phyloP scores from a whole-genome alignment of 139 green algal species.

The Zygnema cylindricum region DNA sequence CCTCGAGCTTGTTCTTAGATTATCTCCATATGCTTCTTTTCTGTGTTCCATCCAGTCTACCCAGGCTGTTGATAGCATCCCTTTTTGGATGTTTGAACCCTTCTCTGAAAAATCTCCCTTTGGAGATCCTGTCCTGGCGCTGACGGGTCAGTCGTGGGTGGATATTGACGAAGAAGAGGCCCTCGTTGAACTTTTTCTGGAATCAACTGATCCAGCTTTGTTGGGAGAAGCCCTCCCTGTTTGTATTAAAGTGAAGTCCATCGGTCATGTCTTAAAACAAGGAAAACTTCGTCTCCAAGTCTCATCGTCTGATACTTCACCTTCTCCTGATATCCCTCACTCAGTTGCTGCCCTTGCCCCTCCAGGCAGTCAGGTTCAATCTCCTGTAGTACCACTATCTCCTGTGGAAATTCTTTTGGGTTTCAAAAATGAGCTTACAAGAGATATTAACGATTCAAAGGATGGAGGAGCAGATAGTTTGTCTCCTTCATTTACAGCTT shows the following conservation, averaged over 20 bases:
- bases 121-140: not conserved
- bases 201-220: constrained; percentile 28
- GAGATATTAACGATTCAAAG: no score
- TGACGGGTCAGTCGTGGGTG: constrained; percentile 3
- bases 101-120: constrained; percentile 12
- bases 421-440: no score
- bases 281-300: not conserved
- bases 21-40: not conserved
- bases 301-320: not conserved
- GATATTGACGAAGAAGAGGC: constrained; percentile 40
- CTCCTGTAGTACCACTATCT: no score
- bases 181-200: constrained; percentile 16
- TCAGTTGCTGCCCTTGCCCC: no score
- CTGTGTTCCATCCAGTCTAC: not conserved
- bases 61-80: not conserved
- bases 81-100: constrained; percentile 28
- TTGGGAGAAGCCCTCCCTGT: constrained; percentile 52
- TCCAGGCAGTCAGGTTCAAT: not conserved
- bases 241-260: constrained; percentile 23
- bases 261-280: constrained; percentile 10
- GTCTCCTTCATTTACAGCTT: not conserved
- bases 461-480: no score
- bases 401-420: no score
- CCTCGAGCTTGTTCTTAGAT: not conserved
- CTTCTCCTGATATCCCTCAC: constrained; percentile 14